Conservation (phyloP, 495 filamentous ascomycete species). For the Penicillium bialowiezense region DNA sequence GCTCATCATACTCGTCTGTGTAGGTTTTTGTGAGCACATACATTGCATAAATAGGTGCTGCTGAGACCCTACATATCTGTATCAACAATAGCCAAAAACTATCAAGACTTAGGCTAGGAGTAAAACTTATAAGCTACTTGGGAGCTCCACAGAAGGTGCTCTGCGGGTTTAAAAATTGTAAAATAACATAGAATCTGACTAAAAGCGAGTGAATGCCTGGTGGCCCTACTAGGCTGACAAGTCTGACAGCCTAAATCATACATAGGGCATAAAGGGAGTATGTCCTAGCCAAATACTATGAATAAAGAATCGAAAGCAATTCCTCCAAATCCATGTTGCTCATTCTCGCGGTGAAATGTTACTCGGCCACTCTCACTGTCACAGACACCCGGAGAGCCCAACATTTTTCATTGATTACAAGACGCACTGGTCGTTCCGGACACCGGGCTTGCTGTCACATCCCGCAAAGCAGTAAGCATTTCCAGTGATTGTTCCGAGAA, state of each 20-base stretch:
- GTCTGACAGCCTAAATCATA: neutral
- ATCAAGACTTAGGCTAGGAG: too few relatives aligned
- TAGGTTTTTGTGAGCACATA: too few relatives aligned
- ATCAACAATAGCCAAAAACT: neutral
- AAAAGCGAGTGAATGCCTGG: conserved; percentile 1
- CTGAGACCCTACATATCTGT: too few relatives aligned
- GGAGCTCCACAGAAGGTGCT: too few relatives aligned
- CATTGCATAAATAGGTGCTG: too few relatives aligned
- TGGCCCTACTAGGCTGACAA: neutral
- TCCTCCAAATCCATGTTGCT: neutral
- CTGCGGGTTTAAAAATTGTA: too few relatives aligned
- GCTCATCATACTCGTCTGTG: too few relatives aligned
- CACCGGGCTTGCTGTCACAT: conserved; percentile 16
- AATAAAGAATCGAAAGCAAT: neutral
- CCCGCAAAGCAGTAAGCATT: conserved; percentile 23
- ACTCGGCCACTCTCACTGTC: neutral
- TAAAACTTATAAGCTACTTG: too few relatives aligned
- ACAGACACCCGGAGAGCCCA: neutral
- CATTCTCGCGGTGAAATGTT: too few relatives aligned
- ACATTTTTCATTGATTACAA: conserved; percentile 4
- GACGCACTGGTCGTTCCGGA: conserved; percentile 21
- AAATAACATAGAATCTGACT: neutral
- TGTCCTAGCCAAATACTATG: neutral
- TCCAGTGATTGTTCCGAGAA: conserved; percentile 18
- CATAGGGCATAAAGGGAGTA: conserved; percentile 1